These are phyloP conservation scores for Coccomyxa sp. DNA, from an alignment of 139 green algal species.

Conservation along the genomic window DNA sequence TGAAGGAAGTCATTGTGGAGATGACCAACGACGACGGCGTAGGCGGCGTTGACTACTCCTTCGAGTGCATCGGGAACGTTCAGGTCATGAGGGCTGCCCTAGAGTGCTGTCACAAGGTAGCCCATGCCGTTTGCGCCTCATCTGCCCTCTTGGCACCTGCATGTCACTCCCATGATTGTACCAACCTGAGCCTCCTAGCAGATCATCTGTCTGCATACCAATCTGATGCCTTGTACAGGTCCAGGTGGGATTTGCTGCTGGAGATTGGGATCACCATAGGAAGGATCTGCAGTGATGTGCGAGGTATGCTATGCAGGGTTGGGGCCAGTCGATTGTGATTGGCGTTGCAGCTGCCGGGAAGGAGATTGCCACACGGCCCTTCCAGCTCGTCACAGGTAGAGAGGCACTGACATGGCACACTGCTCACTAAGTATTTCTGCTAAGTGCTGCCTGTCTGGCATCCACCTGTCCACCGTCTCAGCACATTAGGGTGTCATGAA, in stretches of 20 bases:
- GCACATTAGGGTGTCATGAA: too few species aligned
- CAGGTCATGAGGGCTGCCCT: slow-evolving; percentile 92
- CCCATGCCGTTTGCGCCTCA: slow-evolving; percentile 17
- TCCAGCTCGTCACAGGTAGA: slow-evolving; percentile 89
- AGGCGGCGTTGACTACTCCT: slow-evolving; percentile 91
- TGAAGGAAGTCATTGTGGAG: slow-evolving; percentile 73
- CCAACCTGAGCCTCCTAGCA: too few species aligned
- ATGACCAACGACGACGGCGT: slow-evolving; percentile 64
- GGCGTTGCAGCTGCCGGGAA: slow-evolving; percentile 82
- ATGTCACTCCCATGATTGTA: too few species aligned
- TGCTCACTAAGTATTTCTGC: too few species aligned
- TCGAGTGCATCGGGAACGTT: slow-evolving; percentile 91
- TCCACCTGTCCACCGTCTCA: neutral
- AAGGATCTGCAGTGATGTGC: too few species aligned
- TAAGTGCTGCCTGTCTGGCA: too few species aligned
- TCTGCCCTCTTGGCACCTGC: neutral
- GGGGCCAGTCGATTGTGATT: slow-evolving; percentile 80
- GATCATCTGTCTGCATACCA: too few species aligned
- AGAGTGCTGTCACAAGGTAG: slow-evolving; percentile 87
- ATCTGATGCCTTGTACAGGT: too few species aligned
- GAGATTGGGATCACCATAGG: too few species aligned
- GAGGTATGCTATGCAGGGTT: too few species aligned
- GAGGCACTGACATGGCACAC: too few species aligned
- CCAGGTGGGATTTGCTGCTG: too few species aligned
- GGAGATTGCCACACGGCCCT: slow-evolving; percentile 91